Evolutionary conservation across 225 moss, liverwort and hornwort species (phyloP), one percentile per base, ranked within the genome.

Genomic region (Lunularia cruciata): DNA sequence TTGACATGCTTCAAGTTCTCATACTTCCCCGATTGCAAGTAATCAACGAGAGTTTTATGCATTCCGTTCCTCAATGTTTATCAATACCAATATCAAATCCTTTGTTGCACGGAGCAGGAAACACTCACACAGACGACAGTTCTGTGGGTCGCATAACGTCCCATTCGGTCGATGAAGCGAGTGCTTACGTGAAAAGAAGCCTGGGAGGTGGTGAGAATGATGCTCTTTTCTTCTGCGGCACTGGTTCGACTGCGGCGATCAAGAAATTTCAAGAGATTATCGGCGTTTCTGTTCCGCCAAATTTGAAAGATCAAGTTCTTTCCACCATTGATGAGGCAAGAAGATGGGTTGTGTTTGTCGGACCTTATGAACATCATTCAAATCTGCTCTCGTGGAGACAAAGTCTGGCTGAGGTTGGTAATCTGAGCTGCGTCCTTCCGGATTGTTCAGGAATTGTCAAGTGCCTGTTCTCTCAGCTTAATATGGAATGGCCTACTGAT

Each of bases 341-440:
- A 4, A 71, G 83, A 67, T 83, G 83, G 83, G 83, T 83, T 5
- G 83, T 83, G 35, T 83, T 76, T 8, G 69, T 79, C 15, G 83
- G 83, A 6, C 83, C 83, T 26, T 79, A 79, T 16, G 83, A 83
- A 47, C 83, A 79, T 71, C 76, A 83, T 34, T 83, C 83, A 25
- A 83, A 83, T 56, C 36, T 79, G 4, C 83, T 83, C 26, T 76
- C 83, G 0, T 83, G 83, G 83, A 72, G 79, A 16, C 46, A 74
- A 47, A 83, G 83, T 47, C 53, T 83, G 54, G 83, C 73, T n/a
- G 79, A 83, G 79, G 83, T 83, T 35, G 1, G 59, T 37, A 9
- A n/a, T n/a, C n/a, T n/a, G n/a, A n/a, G n/a, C n/a, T n/a, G n/a
- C n/a, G n/a, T n/a, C n/a, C n/a, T n/a, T n/a, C n/a, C n/a, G n/a